A percentile compares a stretch with the other conserved stretches of the same genome.
phyloP scores from a whole-genome alignment of 768 basidiomycete genomes.

The Trametopsis cervina region DNA sequence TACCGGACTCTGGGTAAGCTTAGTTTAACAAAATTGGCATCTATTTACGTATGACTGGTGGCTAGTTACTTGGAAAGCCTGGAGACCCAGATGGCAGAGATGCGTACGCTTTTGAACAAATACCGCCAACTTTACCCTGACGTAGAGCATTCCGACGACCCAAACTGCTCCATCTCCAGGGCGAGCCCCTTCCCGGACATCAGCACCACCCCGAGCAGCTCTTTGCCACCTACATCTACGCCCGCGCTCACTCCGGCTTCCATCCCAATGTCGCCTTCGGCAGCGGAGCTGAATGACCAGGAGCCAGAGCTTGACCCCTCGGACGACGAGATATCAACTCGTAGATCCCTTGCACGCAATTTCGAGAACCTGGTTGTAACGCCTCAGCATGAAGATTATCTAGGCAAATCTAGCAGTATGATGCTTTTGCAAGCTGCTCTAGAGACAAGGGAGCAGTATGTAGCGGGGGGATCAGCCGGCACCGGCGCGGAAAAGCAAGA shows the following conservation, averaged over 20 bases:
- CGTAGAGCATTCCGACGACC: not conserved
- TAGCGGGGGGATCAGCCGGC: not conserved
- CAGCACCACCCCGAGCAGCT: not conserved
- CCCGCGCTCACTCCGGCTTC: not conserved
- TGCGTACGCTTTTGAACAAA: constrained; percentile 5
- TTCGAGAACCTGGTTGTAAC: constrained; percentile 16
- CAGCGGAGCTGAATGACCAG: not conserved
- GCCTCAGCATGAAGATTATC: constrained; percentile 18
- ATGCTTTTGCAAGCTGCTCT: constrained; percentile 28
- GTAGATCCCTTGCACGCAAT: constrained; percentile 13
- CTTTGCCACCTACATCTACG: not conserved
- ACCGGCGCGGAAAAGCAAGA: no score
- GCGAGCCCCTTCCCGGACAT: not conserved
- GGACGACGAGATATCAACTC: constrained; percentile 10
- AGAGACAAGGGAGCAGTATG: constrained; percentile 29
- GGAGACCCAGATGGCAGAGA: constrained; percentile 8
- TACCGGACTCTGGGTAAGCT: constrained; percentile 10
- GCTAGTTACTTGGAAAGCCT: constrained; percentile 9
- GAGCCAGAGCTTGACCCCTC: constrained; percentile 7
- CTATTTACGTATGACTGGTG: not conserved
- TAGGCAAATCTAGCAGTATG: constrained; percentile 31
- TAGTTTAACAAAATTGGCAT: not conserved
- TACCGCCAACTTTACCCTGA: not conserved
- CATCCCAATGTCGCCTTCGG: no score
- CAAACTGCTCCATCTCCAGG: not conserved